Evolutionary conservation across 495 filamentous ascomycete genomes (phyloP), one percentile per base, ranked within the genome.

Genomic region (Podospora fimiseda): DNA sequence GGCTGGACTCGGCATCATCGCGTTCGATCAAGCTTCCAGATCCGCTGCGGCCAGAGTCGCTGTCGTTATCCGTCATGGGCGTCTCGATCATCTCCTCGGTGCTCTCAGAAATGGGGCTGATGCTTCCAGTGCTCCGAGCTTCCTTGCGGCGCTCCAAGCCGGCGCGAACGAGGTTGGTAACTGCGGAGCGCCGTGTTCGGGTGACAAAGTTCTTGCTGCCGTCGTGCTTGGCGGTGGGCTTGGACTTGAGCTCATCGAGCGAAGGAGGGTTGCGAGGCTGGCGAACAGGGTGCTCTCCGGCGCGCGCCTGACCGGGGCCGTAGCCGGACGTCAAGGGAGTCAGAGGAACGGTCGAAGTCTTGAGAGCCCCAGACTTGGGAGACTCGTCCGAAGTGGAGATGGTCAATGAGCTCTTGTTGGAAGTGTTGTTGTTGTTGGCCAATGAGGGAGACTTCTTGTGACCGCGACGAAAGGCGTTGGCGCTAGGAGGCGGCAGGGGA

Each of bases 181-280:
- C 83, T 14, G 94, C 94, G 60, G 86, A 87, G 55, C 92, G 90
- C 44, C 93, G 90, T 61, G 93, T 90, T 56, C 92, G 92, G 27
- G 89, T 85, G 16, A 88, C 85, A 70, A 99, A 99, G 72, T 99
- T 99, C 79, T 96, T 95, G 82, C 92, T 96, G 33, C 94, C 93
- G 62, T 96, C 92, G 57, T 93, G 84, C 71, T 90, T 95, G 42
- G 89, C 84, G 3, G 93, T 99, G 5, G 93, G 93, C 70, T 90
- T 91, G 21, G 85, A 82, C 54, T 85, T 79, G 51, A 99, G 82
- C 68, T 99, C 92, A 58, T 99, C 94, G 41, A 97, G 76, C 1
- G 88, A 81, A 4, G 94, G 94, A 15, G 93, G 93, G 24, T 90
- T 90, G 61, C 90, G 88, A 43, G 93, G 93, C 68, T 97, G 94